Evolutionary conservation across 2,329 filamentous ascomycete genomes (phyloP), one percentile per base, ranked within the genome.

Genomic region (Xylaria sp.): DNA sequence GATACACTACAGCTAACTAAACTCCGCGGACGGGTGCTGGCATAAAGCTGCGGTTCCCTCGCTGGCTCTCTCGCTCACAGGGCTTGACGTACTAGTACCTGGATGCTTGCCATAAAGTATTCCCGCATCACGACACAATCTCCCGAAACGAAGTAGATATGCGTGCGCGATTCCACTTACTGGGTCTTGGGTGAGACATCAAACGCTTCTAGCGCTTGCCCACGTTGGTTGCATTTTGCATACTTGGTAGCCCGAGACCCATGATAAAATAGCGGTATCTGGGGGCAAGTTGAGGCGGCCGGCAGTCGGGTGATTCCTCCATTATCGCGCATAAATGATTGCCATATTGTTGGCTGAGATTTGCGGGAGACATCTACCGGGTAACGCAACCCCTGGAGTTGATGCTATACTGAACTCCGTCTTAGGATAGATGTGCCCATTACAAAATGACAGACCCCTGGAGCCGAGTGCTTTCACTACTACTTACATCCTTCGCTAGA

Each of bases 271-370:
- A 36, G 54, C 66, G 64, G 46, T 56, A 64, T 62, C 72, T 67
- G 62, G 69, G 56, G 74, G 74, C 69, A 77, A 69, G 68, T 76
- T 66, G 68, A 77, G 74, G 76, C 76, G 74, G 71, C 74, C 72
- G 72, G 74, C 74, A 77, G 70, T 71, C 71, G 64, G 58, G 66
- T 70, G 62, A 67, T 65, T 68, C 55, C 57, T 60, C 56, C 31
- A 60, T 66, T 64, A 68, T 62, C 61, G 54, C 66, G 60, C 66
- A 69, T 68, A 65, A 62, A 62, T 68, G 64, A 62, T 62, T 64
- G 28, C 39, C 46, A 51, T 62, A 43, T 62, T 70, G 56, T 69
- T 71, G 64, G 60, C 64, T 71, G 69, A 64, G 70, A 72, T 72
- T 72, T 70, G 55, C 67, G 71, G 67, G 64, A 54, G 52, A 69